Percentiles rank a stretch among this genome's conserved stretches.
phyloP scores from a whole-genome alignment of 805 yeast genomes.

The Naumovozyma dairenensis region DNA sequence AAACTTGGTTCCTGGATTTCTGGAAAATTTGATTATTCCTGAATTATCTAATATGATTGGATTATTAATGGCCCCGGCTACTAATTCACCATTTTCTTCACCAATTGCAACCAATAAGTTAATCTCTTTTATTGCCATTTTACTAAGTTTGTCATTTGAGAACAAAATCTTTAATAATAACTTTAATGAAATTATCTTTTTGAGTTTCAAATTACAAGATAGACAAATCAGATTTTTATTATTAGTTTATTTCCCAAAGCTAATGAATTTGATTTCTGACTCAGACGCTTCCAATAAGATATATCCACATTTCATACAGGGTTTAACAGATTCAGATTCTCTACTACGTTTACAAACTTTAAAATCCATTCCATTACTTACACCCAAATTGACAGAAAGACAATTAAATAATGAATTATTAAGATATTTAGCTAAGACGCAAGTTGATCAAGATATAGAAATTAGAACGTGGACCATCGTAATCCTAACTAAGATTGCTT shows the following conservation, averaged over 20 bases:
- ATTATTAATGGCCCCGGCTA: constrained; percentile 8
- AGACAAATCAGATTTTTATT: constrained; percentile 69
- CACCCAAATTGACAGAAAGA: constrained; percentile 59
- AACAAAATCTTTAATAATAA: constrained; percentile 26
- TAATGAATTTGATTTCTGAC: constrained; percentile 41
- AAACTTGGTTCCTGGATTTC: constrained; percentile 38
- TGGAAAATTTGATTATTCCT: constrained; percentile 60
- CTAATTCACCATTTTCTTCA: constrained; percentile 24
- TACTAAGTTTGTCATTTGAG: constrained; percentile 30
- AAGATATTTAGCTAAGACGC: constrained; percentile 58
- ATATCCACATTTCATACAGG: constrained; percentile 60
- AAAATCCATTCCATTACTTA: constrained; percentile 42
- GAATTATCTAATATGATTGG: constrained; percentile 35
- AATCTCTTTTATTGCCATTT: constrained; percentile 23
- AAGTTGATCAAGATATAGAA: constrained; percentile 24
- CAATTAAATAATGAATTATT: constrained; percentile 81
- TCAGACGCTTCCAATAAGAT: constrained; percentile 60
- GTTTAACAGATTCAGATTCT: constrained; percentile 76
- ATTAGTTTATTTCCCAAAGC: constrained; percentile 50
- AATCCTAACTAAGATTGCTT: constrained; percentile 17
- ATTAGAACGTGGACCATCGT: constrained; percentile 27
- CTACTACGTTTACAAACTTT: constrained; percentile 75
- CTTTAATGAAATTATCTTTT: constrained; percentile 50
- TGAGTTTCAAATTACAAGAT: constrained; percentile 57
- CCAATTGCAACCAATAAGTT: constrained; percentile 13